phyloP scores from a whole-genome alignment of 371 early-diverging fungal species.

The Mucor mucedo region DNA sequence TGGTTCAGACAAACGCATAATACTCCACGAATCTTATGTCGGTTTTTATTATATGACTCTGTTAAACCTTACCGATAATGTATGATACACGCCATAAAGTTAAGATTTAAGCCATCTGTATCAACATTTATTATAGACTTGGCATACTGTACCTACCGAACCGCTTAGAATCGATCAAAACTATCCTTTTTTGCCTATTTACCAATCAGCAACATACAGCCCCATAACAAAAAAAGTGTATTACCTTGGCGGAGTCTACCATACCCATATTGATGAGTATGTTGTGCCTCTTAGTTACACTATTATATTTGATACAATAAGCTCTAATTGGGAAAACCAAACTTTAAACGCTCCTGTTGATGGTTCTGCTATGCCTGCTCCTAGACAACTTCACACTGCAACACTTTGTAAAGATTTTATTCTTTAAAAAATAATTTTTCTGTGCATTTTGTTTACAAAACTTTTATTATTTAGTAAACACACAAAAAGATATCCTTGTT shows the following conservation, averaged over 20 bases:
- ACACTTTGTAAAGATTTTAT: too few species aligned
- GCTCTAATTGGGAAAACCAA: neutral
- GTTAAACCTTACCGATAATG: neutral
- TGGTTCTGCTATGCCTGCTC: neutral
- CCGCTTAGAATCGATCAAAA: neutral
- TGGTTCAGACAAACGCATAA: neutral
- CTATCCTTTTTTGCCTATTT: neutral
- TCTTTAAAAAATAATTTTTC: too few species aligned
- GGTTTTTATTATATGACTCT: neutral
- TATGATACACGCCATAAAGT: neutral
- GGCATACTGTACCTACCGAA: neutral
- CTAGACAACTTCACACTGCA: neutral
- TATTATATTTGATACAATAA: neutral
- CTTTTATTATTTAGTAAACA: neutral
- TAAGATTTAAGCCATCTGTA: neutral
- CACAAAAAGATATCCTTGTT: neutral
- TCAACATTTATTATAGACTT: neutral
- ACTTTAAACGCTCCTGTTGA: neutral
- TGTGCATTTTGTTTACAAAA: neutral
- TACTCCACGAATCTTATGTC: neutral
- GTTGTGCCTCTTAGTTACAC: neutral
- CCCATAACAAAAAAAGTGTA: neutral
- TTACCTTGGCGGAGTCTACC: neutral
- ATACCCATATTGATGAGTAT: neutral
- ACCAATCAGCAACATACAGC: neutral